phyloP scores from a whole-genome alignment of 164 flowering plant species.

The Sedum album region DNA sequence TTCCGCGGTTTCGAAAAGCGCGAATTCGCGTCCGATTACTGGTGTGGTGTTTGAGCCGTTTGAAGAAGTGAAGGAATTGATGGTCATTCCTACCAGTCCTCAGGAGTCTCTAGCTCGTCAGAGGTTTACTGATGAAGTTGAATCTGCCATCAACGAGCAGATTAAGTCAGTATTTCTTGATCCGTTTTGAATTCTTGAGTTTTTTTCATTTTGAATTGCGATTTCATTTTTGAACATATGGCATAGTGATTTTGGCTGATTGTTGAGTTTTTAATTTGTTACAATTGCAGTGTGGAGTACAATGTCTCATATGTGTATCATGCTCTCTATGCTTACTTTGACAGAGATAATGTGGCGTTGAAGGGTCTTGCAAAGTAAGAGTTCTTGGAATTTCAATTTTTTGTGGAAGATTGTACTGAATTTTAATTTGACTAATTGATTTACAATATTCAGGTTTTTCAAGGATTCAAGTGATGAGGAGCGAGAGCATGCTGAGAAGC shows the following conservation, averaged over 20 bases:
- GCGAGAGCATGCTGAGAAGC: constrained; percentile 79
- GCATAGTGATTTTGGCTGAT: not conserved
- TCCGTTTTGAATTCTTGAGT: not conserved
- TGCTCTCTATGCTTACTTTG: constrained; percentile 89
- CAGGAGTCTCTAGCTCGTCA: constrained; percentile 75
- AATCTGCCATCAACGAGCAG: constrained; percentile 80
- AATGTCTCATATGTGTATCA: constrained; percentile 89
- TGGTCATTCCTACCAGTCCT: constrained; percentile 47
- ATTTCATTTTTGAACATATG: not conserved
- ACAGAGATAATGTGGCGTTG: constrained; percentile 88
- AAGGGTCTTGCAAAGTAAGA: constrained; percentile 86
- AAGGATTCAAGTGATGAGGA: constrained; percentile 88
- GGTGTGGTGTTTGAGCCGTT: constrained; percentile 91
- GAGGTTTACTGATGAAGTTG: constrained; percentile 41
- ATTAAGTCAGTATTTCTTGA: constrained; percentile 47
- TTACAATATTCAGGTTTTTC: constrained; percentile 49
- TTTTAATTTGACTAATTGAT: not conserved
- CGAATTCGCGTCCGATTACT: constrained; percentile 36
- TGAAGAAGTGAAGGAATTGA: constrained; percentile 79
- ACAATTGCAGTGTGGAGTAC: constrained; percentile 77
- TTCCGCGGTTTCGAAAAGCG: constrained; percentile 15
- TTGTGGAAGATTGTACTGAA: not conserved
- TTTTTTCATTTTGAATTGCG: not conserved
- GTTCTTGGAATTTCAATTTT: not conserved
- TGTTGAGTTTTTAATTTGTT: not conserved